Conservation (phyloP, 108 stramenopile species). For the Phaeodactylum tricornutum region DNA sequence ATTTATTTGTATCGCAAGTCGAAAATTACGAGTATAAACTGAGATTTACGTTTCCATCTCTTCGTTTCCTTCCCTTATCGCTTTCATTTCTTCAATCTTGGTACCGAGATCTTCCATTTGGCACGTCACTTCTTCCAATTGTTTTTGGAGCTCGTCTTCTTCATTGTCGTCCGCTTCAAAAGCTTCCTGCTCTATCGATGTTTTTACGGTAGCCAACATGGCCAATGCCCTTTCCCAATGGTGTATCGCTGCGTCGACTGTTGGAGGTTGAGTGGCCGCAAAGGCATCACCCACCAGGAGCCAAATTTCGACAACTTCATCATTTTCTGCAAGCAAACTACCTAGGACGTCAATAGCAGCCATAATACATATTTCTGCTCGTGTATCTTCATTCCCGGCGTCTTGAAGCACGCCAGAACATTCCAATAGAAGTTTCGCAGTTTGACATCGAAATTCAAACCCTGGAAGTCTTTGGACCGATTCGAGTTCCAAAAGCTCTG, state of each 20-base stretch:
- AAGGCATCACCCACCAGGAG: slow-evolving; percentile 79
- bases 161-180: slow-evolving; percentile 28
- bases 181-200: slow-evolving; percentile 6
- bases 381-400: slow-evolving; percentile 4
- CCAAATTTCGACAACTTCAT: slow-evolving; percentile 84
- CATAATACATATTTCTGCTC: slow-evolving; percentile 36
- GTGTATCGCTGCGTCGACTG: slow-evolving; percentile 41
- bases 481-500: slow-evolving; percentile 41
- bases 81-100: too few relatives aligned
- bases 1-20: too few relatives aligned
- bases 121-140: slow-evolving; percentile 40
- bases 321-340: slow-evolving; percentile 79
- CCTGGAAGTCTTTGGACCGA: slow-evolving; percentile 40
- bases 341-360: slow-evolving; percentile 73
- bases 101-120: slow-evolving; percentile 39
- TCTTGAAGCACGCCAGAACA: slow-evolving; percentile 37
- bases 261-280: slow-evolving; percentile 26
- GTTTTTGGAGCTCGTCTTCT: slow-evolving; percentile 38
- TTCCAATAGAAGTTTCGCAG: slow-evolving; percentile 76
- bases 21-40: too few relatives aligned
- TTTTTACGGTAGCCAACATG: too few relatives aligned
- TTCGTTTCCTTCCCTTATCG: too few relatives aligned
- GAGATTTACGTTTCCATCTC: too few relatives aligned
- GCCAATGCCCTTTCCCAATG: slow-evolving; percentile 57
- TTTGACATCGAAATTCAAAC: slow-evolving; percentile 77